Conservation (phyloP, 192 early-diverging fungal genomes). For the Coemansia sp. region DNA sequence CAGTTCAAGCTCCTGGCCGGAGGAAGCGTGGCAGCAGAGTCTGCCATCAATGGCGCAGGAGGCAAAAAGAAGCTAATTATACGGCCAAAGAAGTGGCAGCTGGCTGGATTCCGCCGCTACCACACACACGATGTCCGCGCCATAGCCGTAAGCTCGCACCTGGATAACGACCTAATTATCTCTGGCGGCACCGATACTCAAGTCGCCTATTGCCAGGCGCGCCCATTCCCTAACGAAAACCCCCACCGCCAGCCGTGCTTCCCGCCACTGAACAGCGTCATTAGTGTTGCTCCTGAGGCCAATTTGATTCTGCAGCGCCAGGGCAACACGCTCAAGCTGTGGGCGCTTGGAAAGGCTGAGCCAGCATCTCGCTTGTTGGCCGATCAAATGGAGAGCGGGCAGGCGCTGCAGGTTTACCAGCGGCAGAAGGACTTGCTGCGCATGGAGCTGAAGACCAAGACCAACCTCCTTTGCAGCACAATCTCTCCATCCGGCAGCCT, state of each 20-base stretch:
- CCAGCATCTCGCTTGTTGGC: conserved; percentile 17
- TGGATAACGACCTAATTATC: conserved; percentile 67
- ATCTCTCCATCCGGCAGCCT: conserved; percentile 81
- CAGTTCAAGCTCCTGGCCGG: conserved; percentile 58
- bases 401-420: conserved; percentile 54
- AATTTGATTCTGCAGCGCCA: conserved; percentile 62
- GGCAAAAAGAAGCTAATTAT: not conserved
- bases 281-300: conserved; percentile 64
- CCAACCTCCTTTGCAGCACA: conserved; percentile 67
- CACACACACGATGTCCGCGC: conserved; percentile 95
- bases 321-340: conserved; percentile 72
- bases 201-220: conserved; percentile 60
- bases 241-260: conserved; percentile 65
- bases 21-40: conserved; percentile 22
- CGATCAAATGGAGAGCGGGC: conserved; percentile 46
- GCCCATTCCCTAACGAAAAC: conserved; percentile 61
- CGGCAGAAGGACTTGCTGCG: conserved; percentile 69
- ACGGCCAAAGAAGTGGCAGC: conserved; percentile 63
- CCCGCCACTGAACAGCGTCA: conserved; percentile 57
- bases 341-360: conserved; percentile 72
- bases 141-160: conserved; percentile 71
- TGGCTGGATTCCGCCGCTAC: conserved; percentile 81
- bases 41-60: not conserved
- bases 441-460: conserved; percentile 71
- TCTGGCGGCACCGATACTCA: conserved; percentile 85